phyloP scores from a whole-genome alignment of 2,329 filamentous ascomycete genomes.

The Cordyceps militaris region DNA sequence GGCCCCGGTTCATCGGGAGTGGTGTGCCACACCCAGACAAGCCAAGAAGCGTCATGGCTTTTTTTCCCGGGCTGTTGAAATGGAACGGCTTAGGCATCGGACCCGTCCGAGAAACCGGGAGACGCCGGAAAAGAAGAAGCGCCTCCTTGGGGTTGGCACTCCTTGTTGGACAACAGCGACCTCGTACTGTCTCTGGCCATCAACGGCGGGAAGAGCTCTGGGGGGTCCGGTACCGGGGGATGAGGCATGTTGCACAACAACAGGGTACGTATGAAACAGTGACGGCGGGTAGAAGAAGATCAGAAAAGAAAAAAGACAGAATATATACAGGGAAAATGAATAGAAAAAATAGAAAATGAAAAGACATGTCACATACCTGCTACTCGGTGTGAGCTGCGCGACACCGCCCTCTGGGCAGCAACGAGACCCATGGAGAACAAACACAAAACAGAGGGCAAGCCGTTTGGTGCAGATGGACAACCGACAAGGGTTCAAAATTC shows the following conservation, averaged over 20 bases:
- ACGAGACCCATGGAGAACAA: not conserved
- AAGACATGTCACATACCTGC: not conserved
- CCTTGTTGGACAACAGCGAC: not conserved
- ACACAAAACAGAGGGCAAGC: not conserved
- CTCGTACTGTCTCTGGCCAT: too few species aligned
- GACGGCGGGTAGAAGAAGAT: too few species aligned
- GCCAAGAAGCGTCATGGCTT: not conserved
- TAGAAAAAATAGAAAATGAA: not conserved
- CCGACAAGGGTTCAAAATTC: not conserved
- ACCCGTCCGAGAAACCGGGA: constrained; percentile 8
- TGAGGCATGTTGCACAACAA: too few species aligned
- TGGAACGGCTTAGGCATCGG: not conserved
- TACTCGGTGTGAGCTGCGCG: not conserved
- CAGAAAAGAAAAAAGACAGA: not conserved
- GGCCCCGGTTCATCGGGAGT: not conserved
- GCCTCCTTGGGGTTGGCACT: not conserved
- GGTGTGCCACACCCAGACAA: not conserved
- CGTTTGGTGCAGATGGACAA: not conserved
- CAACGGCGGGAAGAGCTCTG: too few species aligned
- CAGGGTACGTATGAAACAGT: too few species aligned
- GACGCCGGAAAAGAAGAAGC: not conserved
- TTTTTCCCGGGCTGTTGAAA: not conserved
- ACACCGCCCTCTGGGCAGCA: not conserved
- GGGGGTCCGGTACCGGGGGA: too few species aligned
- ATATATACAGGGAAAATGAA: not conserved